Evolutionary conservation across 176 grass and related monocot species (phyloP).

Genomic region (Hordeum marinum): DNA sequence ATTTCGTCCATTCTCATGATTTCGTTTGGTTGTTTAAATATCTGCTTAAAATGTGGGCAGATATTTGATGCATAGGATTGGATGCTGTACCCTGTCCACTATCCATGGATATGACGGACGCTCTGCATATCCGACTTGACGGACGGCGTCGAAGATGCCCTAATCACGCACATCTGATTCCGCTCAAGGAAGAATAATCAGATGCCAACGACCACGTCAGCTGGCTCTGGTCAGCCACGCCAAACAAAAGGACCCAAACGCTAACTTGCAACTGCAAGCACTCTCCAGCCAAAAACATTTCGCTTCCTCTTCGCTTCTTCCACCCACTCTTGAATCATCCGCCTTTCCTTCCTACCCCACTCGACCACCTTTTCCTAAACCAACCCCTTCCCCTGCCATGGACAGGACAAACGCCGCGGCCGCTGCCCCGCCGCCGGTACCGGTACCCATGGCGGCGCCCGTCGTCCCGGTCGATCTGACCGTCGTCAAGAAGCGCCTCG

Average conservation of each 20-base stretch:
- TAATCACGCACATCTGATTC: constrained; percentile 2
- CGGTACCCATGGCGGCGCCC: constrained; percentile 9
- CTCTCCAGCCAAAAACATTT: not conserved
- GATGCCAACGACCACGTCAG: not conserved
- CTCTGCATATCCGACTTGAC: too few species aligned
- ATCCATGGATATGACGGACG: too few species aligned
- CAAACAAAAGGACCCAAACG: not conserved
- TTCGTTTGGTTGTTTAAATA: too few species aligned
- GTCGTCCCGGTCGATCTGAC: constrained; percentile 54
- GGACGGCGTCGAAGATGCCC: too few species aligned
- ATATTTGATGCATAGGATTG: too few species aligned
- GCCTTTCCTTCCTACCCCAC: not conserved
- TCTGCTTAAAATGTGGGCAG: too few species aligned
- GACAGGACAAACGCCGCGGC: not conserved
- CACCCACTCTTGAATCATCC: not conserved
- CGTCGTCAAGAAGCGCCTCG: constrained; percentile 41
- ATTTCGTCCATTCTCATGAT: too few species aligned
- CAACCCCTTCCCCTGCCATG: constrained; percentile 10
- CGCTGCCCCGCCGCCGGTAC: not conserved
- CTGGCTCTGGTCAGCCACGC: not conserved
- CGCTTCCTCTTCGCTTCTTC: not conserved
- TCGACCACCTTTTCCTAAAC: not conserved
- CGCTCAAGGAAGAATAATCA: not conserved
- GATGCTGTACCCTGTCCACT: too few species aligned
- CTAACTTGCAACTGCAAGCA: not conserved